Evolutionary conservation across 2,329 filamentous ascomycete species (phyloP), one percentile per base, ranked within the genome.

Genomic region (Talaromyces rugulosus): DNA sequence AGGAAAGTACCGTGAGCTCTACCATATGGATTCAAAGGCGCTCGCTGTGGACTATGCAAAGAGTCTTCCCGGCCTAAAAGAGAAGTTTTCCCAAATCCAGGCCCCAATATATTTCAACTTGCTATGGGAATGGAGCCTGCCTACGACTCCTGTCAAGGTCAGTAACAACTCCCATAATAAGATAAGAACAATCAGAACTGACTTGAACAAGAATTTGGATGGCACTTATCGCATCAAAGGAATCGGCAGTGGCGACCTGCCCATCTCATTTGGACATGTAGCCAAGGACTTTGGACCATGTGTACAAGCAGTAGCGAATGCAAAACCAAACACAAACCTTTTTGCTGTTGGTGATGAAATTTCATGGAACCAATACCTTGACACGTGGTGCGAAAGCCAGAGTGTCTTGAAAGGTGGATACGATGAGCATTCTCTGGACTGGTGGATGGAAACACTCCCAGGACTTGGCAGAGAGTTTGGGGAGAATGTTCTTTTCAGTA

Each of bases 41-140:
- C 7, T 60, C 14, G 51, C 30, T 7, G 58, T 23, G 30, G 40
- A 56, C 4, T 60, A 60, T 11, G 52, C 58, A 2, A 28, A 60
- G 6, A 34, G 27, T 27, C 30, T 56, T 3, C 52, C 58, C 8
- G 30, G 40, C 28, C 23, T 60, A 2, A 56, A 56, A 11, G 14
- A 18, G 7, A 60, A 51, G n/a, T 60, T 60, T 23, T 60, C 58
- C n/a, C 58, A 60, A 30, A 60, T 60, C 12, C 58, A 60, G 31
- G 58, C 58, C 8, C 58, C 52, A 5, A 60, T 60, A 16, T 60
- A 60, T 33, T 60, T 47, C 14, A 56, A 56, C 36, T 12, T 56
- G 16, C n/a, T 60, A 14, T 60, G 58, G 58, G 6, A 60, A 54
- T 60, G 52, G 58, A 52, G 58, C 2, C 36, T 60, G 7, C 58